Evolutionary conservation across 495 filamentous ascomycete species (phyloP), one percentile per base, ranked within the genome.

Genomic region (Podospora bellae-mahoneyi): DNA sequence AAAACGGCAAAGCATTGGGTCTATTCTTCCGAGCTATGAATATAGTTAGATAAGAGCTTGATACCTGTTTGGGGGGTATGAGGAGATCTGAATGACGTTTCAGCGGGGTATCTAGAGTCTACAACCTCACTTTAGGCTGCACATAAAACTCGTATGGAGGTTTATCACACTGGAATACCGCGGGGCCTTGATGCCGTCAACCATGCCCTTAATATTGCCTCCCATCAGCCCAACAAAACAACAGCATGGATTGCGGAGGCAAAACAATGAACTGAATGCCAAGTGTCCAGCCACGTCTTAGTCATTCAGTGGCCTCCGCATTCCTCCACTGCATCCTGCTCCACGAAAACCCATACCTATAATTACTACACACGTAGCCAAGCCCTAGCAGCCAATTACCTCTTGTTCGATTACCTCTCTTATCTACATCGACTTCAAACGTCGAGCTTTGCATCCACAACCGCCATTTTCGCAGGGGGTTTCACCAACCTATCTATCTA

Each of bases 21-120:
- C 18, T 16, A 57, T 18, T 57, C 54, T 57, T 57, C 54, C 0
- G 23, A 23, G 23, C 1, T 19, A 58, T 58, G 13, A 58, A 58
- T 58, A 20, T 58, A 26, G 4, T 4, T 5, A 58, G 18, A 2
- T 7, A n/a, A 19, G 55, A n/a, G 55, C 23, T 23, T 23, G 23
- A 23, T 23, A 23, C 23, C 23, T 1, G 55, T 20, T 4, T 58
- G 23, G 2, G 55, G n/a, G 16, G 60, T 18, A 9, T 9, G 55
- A 18, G 19, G 20, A 19, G 4, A 65, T 65, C 39, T 58, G 19
- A 13, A 65, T 57, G 64, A 39, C 18, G 48, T 57, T 58, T 18
- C n/a, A 58, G 55, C 55, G 15, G 15, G 13, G 18, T 20, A 20
- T 26, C n/a, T 13, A 26, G 39, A 6, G 39, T 5, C 13, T 10